Conservation (phyloP, 2,329 filamentous ascomycete species). For the Sporothrix phasma region DNA sequence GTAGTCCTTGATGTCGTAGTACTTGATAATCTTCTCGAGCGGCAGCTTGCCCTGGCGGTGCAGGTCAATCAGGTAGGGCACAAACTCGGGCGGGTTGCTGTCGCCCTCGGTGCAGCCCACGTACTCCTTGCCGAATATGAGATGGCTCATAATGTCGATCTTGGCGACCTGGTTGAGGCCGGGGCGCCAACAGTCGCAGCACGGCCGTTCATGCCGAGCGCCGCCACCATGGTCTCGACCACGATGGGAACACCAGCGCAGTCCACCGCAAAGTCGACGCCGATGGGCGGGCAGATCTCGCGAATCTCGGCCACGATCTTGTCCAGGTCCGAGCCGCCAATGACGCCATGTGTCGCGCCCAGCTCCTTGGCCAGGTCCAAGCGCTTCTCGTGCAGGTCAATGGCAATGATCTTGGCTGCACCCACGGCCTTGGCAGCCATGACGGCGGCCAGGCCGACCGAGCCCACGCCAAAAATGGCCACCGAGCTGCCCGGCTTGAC, state of each 20-base stretch:
- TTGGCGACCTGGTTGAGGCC: conserved; percentile 15
- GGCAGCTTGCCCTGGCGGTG: conserved; percentile 28
- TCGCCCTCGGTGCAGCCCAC: conserved; percentile 25
- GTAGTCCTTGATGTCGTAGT: conserved; percentile 26
- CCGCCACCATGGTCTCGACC: conserved; percentile 37
- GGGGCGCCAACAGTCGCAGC: conserved; percentile 24
- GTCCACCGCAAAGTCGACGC: conserved; percentile 27
- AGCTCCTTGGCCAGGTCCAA: background rate
- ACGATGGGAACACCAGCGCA: conserved; percentile 29
- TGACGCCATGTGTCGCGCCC: background rate
- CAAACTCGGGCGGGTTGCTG: conserved; percentile 22
- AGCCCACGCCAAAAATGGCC: conserved; percentile 28
- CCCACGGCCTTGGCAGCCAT: background rate
- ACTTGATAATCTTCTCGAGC: conserved; percentile 26
- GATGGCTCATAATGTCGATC: conserved; percentile 23
- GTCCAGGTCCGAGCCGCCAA: background rate
- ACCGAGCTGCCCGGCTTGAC: conserved; percentile 23
- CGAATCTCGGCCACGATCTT: background rate
- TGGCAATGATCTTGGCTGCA: background rate
- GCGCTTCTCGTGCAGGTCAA: background rate
- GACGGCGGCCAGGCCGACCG: conserved; percentile 27
- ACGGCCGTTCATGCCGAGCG: conserved; percentile 26
- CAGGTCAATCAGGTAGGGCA: conserved; percentile 27
- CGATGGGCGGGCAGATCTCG: conserved; percentile 25
- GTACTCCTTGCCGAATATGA: conserved; percentile 24